Evolutionary conservation across 2,329 filamentous ascomycete genomes (phyloP).

Genomic region (Penicillium sp.): DNA sequence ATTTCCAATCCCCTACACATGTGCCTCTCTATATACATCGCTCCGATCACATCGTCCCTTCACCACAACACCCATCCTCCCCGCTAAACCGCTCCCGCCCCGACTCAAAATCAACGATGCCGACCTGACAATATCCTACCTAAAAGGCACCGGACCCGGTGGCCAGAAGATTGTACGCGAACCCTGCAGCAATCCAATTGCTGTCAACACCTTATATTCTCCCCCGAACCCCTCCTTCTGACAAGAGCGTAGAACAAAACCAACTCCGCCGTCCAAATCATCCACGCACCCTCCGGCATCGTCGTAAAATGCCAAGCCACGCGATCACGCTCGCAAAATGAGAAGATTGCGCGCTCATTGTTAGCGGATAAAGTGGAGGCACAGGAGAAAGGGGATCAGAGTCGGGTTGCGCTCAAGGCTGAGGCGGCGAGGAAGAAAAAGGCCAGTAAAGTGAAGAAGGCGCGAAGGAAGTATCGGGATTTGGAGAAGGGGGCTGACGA

Average conservation of each 20-base stretch:
- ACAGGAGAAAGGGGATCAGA: constrained; percentile 71
- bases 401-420: constrained; percentile 79
- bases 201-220: no score
- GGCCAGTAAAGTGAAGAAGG: constrained; percentile 50
- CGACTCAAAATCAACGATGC: constrained; percentile 74
- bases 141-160: constrained; percentile 89
- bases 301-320: constrained; percentile 95
- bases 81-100: constrained; percentile 70
- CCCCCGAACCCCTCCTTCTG: not conserved
- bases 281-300: constrained; percentile 84
- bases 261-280: constrained; percentile 89
- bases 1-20: not conserved
- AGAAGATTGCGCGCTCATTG: constrained; percentile 77
- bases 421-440: constrained; percentile 71
- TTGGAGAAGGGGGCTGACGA: constrained; percentile 37
- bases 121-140: constrained; percentile 81
- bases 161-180: constrained; percentile 84
- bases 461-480: constrained; percentile 48
- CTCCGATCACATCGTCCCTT: constrained; percentile 23
- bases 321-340: constrained; percentile 81
- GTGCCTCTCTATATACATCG: not conserved
- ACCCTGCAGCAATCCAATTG: not conserved
- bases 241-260: constrained; percentile 77
- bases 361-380: constrained; percentile 79
- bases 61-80: constrained; percentile 26